Evolutionary conservation across 169 alveolate species (phyloP), one percentile per base, ranked within the genome.

Genomic region (Blepharisma undulans): DNA sequence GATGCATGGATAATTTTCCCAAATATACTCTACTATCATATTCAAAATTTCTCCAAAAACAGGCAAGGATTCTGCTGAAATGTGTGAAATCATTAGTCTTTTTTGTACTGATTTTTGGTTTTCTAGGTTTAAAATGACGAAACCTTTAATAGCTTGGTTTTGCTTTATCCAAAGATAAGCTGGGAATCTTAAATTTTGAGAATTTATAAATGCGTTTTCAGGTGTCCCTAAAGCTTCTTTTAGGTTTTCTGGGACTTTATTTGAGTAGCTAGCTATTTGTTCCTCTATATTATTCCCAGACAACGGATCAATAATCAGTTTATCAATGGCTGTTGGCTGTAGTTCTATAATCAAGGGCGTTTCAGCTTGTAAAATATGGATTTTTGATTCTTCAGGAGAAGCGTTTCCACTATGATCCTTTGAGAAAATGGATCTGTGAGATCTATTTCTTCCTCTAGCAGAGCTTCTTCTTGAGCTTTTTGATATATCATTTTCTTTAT

Each of bases 121-220:
- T 82, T 82, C 89, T 82, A 82, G n/a, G 76, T 82, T 82, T 48
- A 82, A n/a, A 12, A 33, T 82, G 34, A 82, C 77, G n/a, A 82
- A 72, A 1, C 89, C 89, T 34, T 34, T 74, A 19, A n/a, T 82
- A 32, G 32, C 22, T 22, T 34, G 22, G 22, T 33, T 32, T 10
- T 21, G 33, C 34, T n/a, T 82, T n/a, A 33, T 74, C 74, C 74
- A 82, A 1, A 82, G 77, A 59, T 32, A 82, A 6, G 78, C 89
- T 5, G 89, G 89, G n/a, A 22, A 82, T 60, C 89, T 22, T 5
- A 82, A n/a, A 30, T 12, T 4, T 22, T 21, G 72, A 4, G 89
- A 34, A 22, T 10, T 4, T 10, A 72, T 14, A 30, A 14, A 82
- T 16, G 76, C 76, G 77, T 82, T 60, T 48, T 34, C 77, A 59